Evolutionary conservation across 2,329 filamentous ascomycete genomes (phyloP).

Genomic region (Sclerotinia minor): DNA sequence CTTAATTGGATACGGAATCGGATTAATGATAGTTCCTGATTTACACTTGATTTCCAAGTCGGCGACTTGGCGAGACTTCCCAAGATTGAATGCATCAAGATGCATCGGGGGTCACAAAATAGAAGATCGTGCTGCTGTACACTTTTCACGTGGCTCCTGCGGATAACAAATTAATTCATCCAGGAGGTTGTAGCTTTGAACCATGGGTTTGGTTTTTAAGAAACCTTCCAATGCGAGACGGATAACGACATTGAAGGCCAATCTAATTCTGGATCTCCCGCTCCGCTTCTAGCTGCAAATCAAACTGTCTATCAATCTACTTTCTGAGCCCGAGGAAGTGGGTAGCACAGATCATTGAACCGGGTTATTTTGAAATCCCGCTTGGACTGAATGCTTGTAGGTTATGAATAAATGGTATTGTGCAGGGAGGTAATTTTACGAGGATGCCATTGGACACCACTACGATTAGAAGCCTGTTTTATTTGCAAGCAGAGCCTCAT

Average conservation of each 20-base stretch:
- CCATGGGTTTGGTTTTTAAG: slow-evolving; percentile 10
- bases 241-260: slow-evolving; percentile 24
- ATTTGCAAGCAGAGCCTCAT: slow-evolving; percentile 17
- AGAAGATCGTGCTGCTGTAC: slow-evolving; percentile 1
- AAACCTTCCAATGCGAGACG: slow-evolving; percentile 15
- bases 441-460: neutral
- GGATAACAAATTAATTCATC: slow-evolving; percentile 13
- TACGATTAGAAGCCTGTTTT: slow-evolving; percentile 12
- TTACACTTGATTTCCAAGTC: slow-evolving; percentile 18
- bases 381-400: neutral
- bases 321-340: slow-evolving; percentile 15
- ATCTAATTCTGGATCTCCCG: slow-evolving; percentile 20
- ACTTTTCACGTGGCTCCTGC: slow-evolving; percentile 15
- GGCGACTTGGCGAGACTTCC: slow-evolving; percentile 22
- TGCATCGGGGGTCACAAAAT: slow-evolving; percentile 22
- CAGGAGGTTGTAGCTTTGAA: slow-evolving; percentile 11
- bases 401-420: neutral
- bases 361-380: neutral
- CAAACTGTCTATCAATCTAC: slow-evolving; percentile 15
- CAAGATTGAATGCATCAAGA: slow-evolving; percentile 16
- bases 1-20: neutral
- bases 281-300: neutral
- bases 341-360: slow-evolving; percentile 14
- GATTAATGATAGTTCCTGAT: slow-evolving; percentile 19
- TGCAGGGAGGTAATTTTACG: slow-evolving; percentile 7